Conservation (phyloP, 1,284 basidiomycete genomes). For the Waitea zeae region DNA sequence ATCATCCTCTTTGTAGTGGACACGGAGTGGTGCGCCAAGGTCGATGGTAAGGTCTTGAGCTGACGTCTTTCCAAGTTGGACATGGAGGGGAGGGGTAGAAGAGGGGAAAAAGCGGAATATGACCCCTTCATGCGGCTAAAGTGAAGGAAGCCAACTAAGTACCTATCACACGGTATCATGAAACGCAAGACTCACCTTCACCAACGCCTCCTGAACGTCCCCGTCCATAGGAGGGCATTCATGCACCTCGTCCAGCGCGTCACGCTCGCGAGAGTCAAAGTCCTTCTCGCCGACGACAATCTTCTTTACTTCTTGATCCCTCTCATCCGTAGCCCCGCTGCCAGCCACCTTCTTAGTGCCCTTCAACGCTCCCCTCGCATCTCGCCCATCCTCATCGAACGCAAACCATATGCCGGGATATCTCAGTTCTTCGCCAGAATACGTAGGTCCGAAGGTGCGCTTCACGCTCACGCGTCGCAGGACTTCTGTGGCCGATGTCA, state of each 20-base stretch:
- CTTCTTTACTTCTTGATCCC: constrained; percentile 56
- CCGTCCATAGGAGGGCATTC: constrained; percentile 51
- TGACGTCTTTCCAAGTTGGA: constrained; percentile 66
- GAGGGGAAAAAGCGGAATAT: constrained; percentile 48
- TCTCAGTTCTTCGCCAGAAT: constrained; percentile 56
- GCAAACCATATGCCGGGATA: constrained; percentile 78
- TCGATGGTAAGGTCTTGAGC: constrained; percentile 68
- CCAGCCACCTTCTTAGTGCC: not conserved
- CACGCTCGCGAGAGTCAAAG: constrained; percentile 31
- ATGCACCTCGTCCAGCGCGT: constrained; percentile 49
- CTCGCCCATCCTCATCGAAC: constrained; percentile 43
- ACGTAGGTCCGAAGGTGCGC: constrained; percentile 72
- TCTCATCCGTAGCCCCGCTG: constrained; percentile 27
- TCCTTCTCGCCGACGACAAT: constrained; percentile 58
- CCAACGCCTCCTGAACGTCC: constrained; percentile 46
- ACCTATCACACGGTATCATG: no score
- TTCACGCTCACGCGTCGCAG: constrained; percentile 53
- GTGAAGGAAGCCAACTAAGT: constrained; percentile 3
- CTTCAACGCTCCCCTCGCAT: constrained; percentile 12
- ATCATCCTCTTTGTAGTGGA: constrained; percentile 78
- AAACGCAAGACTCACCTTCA: constrained; percentile 52
- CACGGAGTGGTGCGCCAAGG: constrained; percentile 60
- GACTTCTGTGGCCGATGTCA: constrained; percentile 40
- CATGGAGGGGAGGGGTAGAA: constrained; percentile 29
- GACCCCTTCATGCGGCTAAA: constrained; percentile 53